These are phyloP conservation scores for Cucurbita maxima DNA, from an alignment of 306 rosid species.

Conservation along the genomic window DNA sequence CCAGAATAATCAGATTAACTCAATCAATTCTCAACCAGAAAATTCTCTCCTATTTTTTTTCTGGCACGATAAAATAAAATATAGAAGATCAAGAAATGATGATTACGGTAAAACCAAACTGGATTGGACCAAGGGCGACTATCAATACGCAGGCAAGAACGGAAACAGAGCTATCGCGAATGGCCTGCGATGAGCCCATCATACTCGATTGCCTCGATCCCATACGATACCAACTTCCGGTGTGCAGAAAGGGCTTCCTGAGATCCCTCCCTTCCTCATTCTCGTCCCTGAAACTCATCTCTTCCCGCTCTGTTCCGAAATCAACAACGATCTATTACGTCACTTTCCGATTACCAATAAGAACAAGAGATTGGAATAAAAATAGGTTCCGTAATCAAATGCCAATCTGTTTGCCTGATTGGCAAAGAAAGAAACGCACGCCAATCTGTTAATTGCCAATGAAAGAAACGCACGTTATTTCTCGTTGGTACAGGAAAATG, in stretches of 20 bases:
- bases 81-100: background rate
- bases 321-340: background rate
- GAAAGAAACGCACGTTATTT: background rate
- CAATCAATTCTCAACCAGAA: background rate
- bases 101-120: constrained; percentile 67
- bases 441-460: background rate
- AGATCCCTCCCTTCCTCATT: constrained; percentile 40
- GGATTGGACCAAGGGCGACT: constrained; percentile 77
- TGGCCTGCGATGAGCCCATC: constrained; percentile 36
- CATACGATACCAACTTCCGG: constrained; percentile 84
- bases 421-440: background rate
- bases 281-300: constrained; percentile 61
- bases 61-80: background rate
- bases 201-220: constrained; percentile 58
- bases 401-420: background rate
- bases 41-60: background rate
- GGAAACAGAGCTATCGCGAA: constrained; percentile 62
- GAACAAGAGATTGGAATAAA: background rate
- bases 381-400: background rate
- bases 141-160: constrained; percentile 71
- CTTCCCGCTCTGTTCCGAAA: background rate
- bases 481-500: background rate
- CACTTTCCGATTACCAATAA: background rate
- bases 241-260: constrained; percentile 65
- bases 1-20: background rate